Evolutionary conservation across 2,329 filamentous ascomycete species (phyloP).

Genomic region (Cercospora citrullina): DNA sequence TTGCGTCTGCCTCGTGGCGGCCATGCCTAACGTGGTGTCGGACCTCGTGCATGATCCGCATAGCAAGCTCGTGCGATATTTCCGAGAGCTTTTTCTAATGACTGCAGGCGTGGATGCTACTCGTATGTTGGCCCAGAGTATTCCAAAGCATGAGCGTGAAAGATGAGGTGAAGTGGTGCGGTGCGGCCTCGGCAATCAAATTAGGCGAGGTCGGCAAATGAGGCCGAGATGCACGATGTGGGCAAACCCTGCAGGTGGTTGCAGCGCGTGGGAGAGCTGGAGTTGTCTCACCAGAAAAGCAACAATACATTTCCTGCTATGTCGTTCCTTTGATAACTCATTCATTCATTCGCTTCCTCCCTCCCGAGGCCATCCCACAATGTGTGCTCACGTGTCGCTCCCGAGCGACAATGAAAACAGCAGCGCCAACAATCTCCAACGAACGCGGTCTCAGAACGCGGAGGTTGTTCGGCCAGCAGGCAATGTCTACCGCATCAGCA

Average conservation of each 20-base stretch:
- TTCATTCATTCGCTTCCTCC: background rate
- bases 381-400: constrained; percentile 11
- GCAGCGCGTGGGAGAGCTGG: background rate
- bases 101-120: background rate
- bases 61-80: background rate
- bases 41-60: background rate
- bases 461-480: background rate
- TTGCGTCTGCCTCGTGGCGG: background rate
- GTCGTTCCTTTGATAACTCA: background rate
- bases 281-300: constrained; percentile 2
- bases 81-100: background rate
- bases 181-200: background rate
- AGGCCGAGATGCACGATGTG: background rate
- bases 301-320: background rate
- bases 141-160: background rate
- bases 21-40: background rate
- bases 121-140: background rate
- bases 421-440: constrained; percentile 11
- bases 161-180: background rate
- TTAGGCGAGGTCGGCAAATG: background rate
- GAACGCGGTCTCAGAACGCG: constrained; percentile 11
- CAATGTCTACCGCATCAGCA: constrained; percentile 27
- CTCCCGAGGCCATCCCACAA: background rate
- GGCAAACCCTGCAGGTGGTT: background rate
- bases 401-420: background rate